Percentiles rank a stretch among this genome's conserved stretches.
Evolutionary conservation across 345 rosid species (phyloP).

Genomic region (Gossypium raimondii): DNA sequence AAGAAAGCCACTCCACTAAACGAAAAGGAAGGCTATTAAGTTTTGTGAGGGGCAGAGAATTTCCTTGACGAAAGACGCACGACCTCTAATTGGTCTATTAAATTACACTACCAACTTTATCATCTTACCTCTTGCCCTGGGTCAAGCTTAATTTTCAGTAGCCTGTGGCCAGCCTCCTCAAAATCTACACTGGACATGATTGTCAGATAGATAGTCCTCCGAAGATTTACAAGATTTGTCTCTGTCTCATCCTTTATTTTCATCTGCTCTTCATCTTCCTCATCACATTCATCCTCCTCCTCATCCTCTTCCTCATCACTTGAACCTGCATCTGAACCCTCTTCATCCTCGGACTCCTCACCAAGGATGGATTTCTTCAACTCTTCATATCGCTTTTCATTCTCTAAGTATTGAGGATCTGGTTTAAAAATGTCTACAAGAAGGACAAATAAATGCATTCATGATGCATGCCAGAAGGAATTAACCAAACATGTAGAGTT

Average conservation of each 20-base stretch:
- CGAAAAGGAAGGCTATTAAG: not conserved
- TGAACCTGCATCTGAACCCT: slow-evolving; percentile 59
- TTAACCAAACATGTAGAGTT: not conserved
- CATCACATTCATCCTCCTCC: slow-evolving; percentile 35
- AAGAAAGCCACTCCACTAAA: not conserved
- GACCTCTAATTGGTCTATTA: not conserved
- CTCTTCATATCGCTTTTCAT: slow-evolving; percentile 79
- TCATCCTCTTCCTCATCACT: slow-evolving; percentile 51
- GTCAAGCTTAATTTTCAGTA: slow-evolving; percentile 90
- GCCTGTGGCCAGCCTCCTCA: slow-evolving; percentile 96
- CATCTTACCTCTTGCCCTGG: slow-evolving; percentile 88
- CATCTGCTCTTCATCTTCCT: slow-evolving; percentile 71
- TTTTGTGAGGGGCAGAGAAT: not conserved
- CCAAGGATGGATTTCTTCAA: slow-evolving; percentile 84
- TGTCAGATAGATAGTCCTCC: slow-evolving; percentile 90
- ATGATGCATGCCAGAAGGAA: slow-evolving; percentile 12
- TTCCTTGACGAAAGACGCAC: not conserved
- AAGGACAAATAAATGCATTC: not conserved
- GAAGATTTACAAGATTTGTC: slow-evolving; percentile 86
- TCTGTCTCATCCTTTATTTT: slow-evolving; percentile 85
- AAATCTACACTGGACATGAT: slow-evolving; percentile 98
- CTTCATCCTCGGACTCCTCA: slow-evolving; percentile 78
- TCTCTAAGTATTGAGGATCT: slow-evolving; percentile 75
- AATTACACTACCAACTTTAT: not conserved
- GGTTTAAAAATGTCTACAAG: slow-evolving; percentile 64